These are phyloP conservation scores for Pleomassaria siparia DNA, from an alignment of 2,329 filamentous ascomycete genomes.

Conservation along the genomic window DNA sequence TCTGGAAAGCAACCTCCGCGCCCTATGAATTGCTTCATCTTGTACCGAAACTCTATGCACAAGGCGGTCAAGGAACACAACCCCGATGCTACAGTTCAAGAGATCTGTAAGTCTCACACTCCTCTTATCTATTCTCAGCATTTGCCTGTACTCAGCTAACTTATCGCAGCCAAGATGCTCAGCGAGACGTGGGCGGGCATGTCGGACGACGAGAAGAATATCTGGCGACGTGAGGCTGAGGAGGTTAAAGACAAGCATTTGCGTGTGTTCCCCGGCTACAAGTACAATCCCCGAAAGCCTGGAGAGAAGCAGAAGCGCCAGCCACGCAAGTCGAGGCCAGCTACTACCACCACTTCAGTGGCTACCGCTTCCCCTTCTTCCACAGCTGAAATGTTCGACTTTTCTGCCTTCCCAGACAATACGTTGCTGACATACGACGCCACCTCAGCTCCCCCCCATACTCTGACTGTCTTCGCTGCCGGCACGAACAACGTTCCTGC, in stretches of 20 bases:
- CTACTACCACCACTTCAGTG: slow-evolving; percentile 6
- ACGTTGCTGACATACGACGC: background rate
- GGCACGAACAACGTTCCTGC: slow-evolving; percentile 6
- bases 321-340: slow-evolving; percentile 23
- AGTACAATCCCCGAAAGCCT: slow-evolving; percentile 29
- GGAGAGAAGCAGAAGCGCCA: slow-evolving; percentile 32
- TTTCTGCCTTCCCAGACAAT: slow-evolving; percentile 10
- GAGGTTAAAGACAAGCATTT: slow-evolving; percentile 21
- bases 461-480: background rate
- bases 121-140: background rate
- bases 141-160: slow-evolving; percentile 3
- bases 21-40: slow-evolving; percentile 32
- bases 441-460: background rate
- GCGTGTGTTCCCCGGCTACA: slow-evolving; percentile 26
- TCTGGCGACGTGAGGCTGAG: slow-evolving; percentile 19
- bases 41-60: slow-evolving; percentile 23
- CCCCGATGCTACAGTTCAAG: slow-evolving; percentile 20
- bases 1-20: slow-evolving; percentile 16
- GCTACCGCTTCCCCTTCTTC: slow-evolving; percentile 5
- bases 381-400: slow-evolving; percentile 4
- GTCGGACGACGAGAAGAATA: slow-evolving; percentile 14
- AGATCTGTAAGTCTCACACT: slow-evolving; percentile 23
- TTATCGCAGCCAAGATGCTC: slow-evolving; percentile 17
- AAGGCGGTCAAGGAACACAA: slow-evolving; percentile 19
- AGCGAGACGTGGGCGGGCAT: slow-evolving; percentile 21